Base-by-base conservation (phyloP, 257 asterid species). In the Nicotiana paniculata region DNA sequence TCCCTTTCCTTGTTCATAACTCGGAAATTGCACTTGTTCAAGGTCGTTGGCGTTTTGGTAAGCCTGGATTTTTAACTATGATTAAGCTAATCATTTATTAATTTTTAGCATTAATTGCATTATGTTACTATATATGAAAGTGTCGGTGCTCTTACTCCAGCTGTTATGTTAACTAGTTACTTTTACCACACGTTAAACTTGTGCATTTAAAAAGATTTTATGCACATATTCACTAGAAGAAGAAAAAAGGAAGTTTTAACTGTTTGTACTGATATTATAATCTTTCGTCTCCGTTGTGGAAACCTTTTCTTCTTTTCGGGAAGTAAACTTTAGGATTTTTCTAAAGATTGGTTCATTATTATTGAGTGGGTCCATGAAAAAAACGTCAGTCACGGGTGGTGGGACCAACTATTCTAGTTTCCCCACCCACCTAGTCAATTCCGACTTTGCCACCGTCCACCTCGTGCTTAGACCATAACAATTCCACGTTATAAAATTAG, bases 1-100 rank as follows among this genome's bases (percentile, higher is more conserved):
- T 96, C 81, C 99, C 99, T 0, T 96, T 93, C 24, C 92, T 92
- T 18, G 84, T 96, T 58, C 96, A 94, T 81, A 94, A 94, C 76
- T 88, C 88, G 18, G 89, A 91, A 9, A 81, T 95, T 63, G 99
- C 99, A 16, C 98, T 95, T 9, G 98, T 94, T 2, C 99, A 96
- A 86, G 92, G 92, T 39, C 97, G 99, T 24, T 96, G 99, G 99
- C 95, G 98, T 55, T 96, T 96, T 32, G 99, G 99, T 96, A 88
- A 83, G 91, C 62, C 26, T 21, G 70, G 2, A 39, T 9, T 3
- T 11, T 58, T 28, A 72, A 67, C 4, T 21, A 39, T 72, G 1
- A 8, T 33, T 43, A 62, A 51, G 48, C 48, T 30, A 76, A 43
- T 75, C 58, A 48, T 61, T 58, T 8, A n/a, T 39, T 61, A 62